A percentile compares a stretch with the other conserved stretches of the same genome.
phyloP scores from a whole-genome alignment of 2,329 filamentous ascomycete species.

The Corniculantispora saksenae region DNA sequence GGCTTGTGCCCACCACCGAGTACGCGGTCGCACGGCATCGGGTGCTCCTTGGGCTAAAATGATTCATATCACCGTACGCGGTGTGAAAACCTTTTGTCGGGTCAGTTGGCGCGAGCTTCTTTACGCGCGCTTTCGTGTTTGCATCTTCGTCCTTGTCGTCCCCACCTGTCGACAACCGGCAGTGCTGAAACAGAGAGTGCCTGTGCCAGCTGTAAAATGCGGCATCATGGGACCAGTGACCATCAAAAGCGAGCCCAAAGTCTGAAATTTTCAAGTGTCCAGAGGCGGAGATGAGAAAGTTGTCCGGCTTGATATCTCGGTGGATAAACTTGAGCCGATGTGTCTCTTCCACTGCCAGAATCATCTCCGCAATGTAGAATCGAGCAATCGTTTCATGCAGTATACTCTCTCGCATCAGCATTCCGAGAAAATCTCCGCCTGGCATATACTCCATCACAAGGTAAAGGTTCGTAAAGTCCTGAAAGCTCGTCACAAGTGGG shows the following conservation, averaged over 20 bases:
- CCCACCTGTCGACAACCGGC: conserved; percentile 72
- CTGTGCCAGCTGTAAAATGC: conserved; percentile 83
- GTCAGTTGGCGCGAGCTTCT: conserved; percentile 32
- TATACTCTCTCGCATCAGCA: conserved; percentile 82
- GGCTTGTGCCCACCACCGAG: conserved; percentile 91
- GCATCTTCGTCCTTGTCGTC: conserved; percentile 69
- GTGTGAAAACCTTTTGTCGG: conserved; percentile 34
- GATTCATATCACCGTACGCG: conserved; percentile 32
- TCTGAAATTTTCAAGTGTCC: conserved; percentile 95
- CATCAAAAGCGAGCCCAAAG: conserved; percentile 93
- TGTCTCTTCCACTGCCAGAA: conserved; percentile 89
- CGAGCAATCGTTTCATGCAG: conserved; percentile 76
- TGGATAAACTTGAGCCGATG: conserved; percentile 90
- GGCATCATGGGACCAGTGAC: conserved; percentile 91
- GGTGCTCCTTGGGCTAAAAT: conserved; percentile 51
- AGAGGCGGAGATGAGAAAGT: conserved; percentile 85
- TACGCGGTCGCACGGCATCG: conserved; percentile 73
- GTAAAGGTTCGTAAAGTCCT: conserved; percentile 82
- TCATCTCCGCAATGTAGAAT: conserved; percentile 95
- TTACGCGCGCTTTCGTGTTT: conserved; percentile 36
- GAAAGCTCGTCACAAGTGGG: conserved; percentile 83
- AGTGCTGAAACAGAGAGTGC: conserved; percentile 73
- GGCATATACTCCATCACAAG: conserved; percentile 99
- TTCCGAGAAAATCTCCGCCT: conserved; percentile 86
- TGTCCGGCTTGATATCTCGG: conserved; percentile 94